Percentiles rank a stretch among this genome's conserved stretches.
Evolutionary conservation across 257 asterid genomes (phyloP).

Genomic region (Henckelia pumila): DNA sequence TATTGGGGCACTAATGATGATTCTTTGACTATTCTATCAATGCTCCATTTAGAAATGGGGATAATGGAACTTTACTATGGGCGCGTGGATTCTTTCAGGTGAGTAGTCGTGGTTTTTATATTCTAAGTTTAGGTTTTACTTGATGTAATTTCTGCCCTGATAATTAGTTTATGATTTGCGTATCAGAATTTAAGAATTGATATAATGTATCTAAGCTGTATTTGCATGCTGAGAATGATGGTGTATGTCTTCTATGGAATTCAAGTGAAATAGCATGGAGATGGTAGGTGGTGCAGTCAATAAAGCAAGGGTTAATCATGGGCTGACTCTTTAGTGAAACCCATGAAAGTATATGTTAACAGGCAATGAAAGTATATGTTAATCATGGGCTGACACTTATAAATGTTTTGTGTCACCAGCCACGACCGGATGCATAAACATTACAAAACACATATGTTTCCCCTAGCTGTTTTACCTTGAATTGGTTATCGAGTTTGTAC

Average conservation of each 20-base stretch:
- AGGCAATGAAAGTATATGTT: no score
- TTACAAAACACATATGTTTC: no score
- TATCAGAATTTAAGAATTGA: slow-evolving; percentile 10
- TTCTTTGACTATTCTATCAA: slow-evolving; percentile 46
- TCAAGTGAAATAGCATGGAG: slow-evolving; percentile 9
- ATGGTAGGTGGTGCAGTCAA: background rate
- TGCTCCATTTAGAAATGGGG: slow-evolving; percentile 82
- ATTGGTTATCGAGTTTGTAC: no score
- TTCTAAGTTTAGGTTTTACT: background rate
- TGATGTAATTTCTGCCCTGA: background rate
- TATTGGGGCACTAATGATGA: slow-evolving; percentile 50
- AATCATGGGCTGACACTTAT: no score
- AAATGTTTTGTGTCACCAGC: no score
- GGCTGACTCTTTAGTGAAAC: slow-evolving; percentile 5
- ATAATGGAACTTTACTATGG: slow-evolving; percentile 75
- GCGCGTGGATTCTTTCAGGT: slow-evolving; percentile 82
- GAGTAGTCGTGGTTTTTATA: slow-evolving; percentile 30
- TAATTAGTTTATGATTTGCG: slow-evolving; percentile 4
- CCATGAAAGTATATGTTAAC: background rate
- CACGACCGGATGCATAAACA: no score
- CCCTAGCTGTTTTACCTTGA: no score
- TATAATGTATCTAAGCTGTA: slow-evolving; percentile 8
- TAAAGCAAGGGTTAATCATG: background rate
- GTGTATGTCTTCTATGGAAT: slow-evolving; percentile 1
- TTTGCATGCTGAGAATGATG: slow-evolving; percentile 22